Base-by-base conservation (phyloP, 2,329 filamentous ascomycete genomes). In the Gyromitra esculenta region DNA sequence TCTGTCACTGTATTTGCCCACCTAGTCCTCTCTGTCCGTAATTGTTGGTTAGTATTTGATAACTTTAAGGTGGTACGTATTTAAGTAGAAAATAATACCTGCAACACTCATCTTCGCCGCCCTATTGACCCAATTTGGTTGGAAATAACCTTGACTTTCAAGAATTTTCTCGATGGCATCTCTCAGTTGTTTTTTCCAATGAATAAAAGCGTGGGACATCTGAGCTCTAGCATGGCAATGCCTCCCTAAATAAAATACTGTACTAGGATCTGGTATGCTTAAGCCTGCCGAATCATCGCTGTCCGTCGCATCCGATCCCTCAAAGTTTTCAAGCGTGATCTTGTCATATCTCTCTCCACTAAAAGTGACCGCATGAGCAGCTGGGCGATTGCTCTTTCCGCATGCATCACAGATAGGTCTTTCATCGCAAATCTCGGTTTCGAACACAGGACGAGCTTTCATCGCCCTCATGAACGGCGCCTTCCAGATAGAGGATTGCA, bases 171-270 rank as follows among this genome's bases (percentile, higher is more conserved):
- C 25, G 31, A 78, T 69, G 18, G 45, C 66, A 31, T 67, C 70
- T 21, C 69, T 70, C 31, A 78, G 21, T 7, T 74, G 56, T 45
- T 78, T 78, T 43, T 75, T 77, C 77, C 77, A 78, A 45, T 78
- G 77, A 39, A 73, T 69, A n/a, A 78, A 75, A 13, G 57, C 54
- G 41, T 78, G 77, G 2, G 64, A 35, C 52, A 70, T 67, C 21
- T 60, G 41, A 8, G 75, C 64, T 41, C 77, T 71, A 8, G 50
- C 48, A 45, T 62, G 56, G 39, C 77, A 78, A 18, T 59, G 25
- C 1, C 64, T 41, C 9, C 77, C 77, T 1, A 73, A 35, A 48
- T 62, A 66, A 21, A 66, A 76, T 15, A 57, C 37, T 3, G 43
- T 67, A 35, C 35, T 56, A 15, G 52, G 31, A 5, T 39, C 11